Conservation (phyloP, 75 land plant species). For the Cupressus sempervirens region DNA sequence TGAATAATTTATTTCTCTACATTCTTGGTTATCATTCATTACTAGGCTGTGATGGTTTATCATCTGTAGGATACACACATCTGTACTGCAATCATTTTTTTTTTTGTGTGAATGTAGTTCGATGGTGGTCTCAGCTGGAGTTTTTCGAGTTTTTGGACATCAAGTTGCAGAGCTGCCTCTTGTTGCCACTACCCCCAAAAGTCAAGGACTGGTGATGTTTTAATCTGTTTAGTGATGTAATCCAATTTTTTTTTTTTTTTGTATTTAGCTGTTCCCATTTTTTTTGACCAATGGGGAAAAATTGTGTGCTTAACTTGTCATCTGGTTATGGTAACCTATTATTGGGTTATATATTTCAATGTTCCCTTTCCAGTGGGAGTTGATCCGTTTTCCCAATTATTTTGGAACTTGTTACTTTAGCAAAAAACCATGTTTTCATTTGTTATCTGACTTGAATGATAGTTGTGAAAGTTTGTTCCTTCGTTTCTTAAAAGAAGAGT, state of each 20-base stretch:
- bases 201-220: conserved; percentile 63
- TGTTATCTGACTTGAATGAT: background rate
- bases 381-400: background rate
- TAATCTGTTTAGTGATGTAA: background rate
- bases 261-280: background rate
- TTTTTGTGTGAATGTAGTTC: conserved; percentile 28
- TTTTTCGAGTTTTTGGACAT: conserved; percentile 72
- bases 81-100: background rate
- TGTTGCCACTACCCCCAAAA: conserved; percentile 58
- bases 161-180: conserved; percentile 86
- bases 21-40: background rate
- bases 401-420: background rate
- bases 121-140: conserved; percentile 65
- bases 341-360: background rate
- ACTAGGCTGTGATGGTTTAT: background rate
- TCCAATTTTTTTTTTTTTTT: too few species aligned
- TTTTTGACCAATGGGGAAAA: background rate
- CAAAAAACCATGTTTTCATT: background rate
- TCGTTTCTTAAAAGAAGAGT: background rate
- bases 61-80: background rate
- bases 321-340: background rate
- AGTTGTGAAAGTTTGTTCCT: background rate
- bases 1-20: background rate
- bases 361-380: background rate
- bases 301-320: background rate